Evolutionary conservation across 2,329 filamentous ascomycete species (phyloP), one percentile per base, ranked within the genome.

Genomic region (Fonsecaea multimorphosa): DNA sequence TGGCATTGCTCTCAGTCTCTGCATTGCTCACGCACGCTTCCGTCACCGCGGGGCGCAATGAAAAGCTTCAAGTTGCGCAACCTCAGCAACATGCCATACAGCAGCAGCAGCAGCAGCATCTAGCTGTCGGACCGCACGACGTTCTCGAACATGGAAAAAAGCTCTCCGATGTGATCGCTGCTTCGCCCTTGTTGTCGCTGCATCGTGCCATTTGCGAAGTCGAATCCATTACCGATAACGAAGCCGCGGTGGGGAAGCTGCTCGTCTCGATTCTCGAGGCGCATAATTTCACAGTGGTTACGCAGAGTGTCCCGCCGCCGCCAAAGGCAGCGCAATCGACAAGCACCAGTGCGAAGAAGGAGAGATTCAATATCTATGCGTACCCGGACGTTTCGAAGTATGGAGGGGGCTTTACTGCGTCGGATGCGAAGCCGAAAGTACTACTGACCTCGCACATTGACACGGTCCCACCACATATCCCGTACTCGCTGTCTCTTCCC

Each of bases 301-400:
- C 82, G 64, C 88, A 90, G 72, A 74, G 75, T 34, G 76, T 82
- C 12, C 72, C 63, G 9, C 61, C 73, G 27, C 73, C 70, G 1
- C n/a, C n/a, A n/a, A n/a, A n/a, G n/a, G 31, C 70, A 1, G 58
- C 63, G 1, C 29, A 38, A n/a, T 36, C 58, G 31, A 72, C 73
- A 54, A 75, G 66, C 34, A n/a, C n/a, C n/a, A 46, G 19, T 29
- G 66, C 66, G n/a, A 68, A 79, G n/a, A 68, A 79, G 44, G 75
- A 78, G 34, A 84, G 90, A 49, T 93, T 89, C 81, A 97, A 97
- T 73, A 82, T 97, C 56, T 81, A 93, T 46, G 93, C 93, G 1
- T 92, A 86, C 66, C 78, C 81, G 1, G 79, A 78, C 27, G 34
- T 65, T 14, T 62, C 62, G 12, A 68, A 68, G 36, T 70, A 70